phyloP scores from a whole-genome alignment of 805 yeast genomes.

The Barnettozyma pratensis region DNA sequence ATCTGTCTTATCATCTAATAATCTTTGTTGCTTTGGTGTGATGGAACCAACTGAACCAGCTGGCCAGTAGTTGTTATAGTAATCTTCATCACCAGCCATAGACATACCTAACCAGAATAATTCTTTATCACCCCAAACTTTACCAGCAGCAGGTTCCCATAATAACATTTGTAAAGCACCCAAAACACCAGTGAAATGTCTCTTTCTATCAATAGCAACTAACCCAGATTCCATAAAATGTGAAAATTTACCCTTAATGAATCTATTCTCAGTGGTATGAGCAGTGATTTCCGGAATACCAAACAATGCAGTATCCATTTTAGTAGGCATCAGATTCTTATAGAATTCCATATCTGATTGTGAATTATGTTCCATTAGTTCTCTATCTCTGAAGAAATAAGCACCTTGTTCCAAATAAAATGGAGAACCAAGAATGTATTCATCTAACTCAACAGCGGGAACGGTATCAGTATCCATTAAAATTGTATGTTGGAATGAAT shows the following conservation, averaged over 20 bases:
- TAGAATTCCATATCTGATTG: conserved; percentile 33
- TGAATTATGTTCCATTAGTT: conserved; percentile 25
- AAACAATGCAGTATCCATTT: conserved; percentile 31
- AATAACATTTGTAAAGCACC: conserved; percentile 35
- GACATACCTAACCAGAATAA: conserved; percentile 60
- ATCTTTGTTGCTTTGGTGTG: conserved; percentile 20
- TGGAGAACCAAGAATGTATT: conserved; percentile 27
- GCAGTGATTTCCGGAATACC: conserved; percentile 32
- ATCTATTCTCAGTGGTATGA: conserved; percentile 33
- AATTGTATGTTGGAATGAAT: conserved; percentile 43
- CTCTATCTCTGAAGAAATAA: conserved; percentile 44
- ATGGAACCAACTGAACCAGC: conserved; percentile 56
- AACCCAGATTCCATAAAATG: conserved; percentile 43
- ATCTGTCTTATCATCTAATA: conserved; percentile 13
- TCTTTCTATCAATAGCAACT: conserved; percentile 39
- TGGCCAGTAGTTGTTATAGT: conserved; percentile 43
- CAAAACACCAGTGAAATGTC: conserved; percentile 47
- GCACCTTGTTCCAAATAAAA: conserved; percentile 32
- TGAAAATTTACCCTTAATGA: conserved; percentile 32
- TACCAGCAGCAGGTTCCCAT: conserved; percentile 36
- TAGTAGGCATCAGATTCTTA: conserved; percentile 38
- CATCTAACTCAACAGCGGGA: conserved; percentile 34
- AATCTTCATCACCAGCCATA: conserved; percentile 48
- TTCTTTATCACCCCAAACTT: conserved; percentile 66
- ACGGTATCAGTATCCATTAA: conserved; percentile 51